Base-by-base conservation (phyloP, 495 filamentous ascomycete genomes). In the Penicillium silybi region DNA sequence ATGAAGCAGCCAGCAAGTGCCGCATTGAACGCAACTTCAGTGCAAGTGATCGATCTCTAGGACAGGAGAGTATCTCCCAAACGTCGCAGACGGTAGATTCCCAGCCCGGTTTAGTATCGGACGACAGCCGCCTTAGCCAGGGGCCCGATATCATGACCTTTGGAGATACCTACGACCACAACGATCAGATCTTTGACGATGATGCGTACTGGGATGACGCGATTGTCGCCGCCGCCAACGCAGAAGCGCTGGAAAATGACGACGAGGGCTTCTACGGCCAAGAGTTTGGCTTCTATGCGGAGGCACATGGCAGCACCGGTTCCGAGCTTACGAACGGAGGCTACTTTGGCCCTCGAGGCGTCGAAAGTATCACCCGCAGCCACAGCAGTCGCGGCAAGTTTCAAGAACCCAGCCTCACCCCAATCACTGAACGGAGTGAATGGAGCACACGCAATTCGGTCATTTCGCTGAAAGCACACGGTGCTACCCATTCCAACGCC, bases 251-350 rank as follows among this genome's bases (percentile, higher is more conserved):
- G 4, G 93, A 93, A 41, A 89, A 88, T 54, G 93, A 98, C 58
- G 84, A 85, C 15, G 92, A 96, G 43, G 92, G 88, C 6, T 92
- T 90, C 71, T 98, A 98, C 63, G 95, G 93, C 3, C 86, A 91
- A 56, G 93, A 98, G 65, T 98, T 98, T 57, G 92, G 91, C n/a
- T 98, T 98, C 69, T 97, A 93, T 63, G 89, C 92, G 10, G 69
- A 73, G 17, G 80, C 82, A n/a, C 76, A 83, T 4, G 60, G 76
- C 11, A 65, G 66, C 16, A 65, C 64, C 32, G 63, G 61, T 16
- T 65, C 69, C 8, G 68, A 87, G 39, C 86, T 86, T 54, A 81
- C 80, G 17, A 84, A 88, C 46, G 95, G 93, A 6, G 93, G 95
- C n/a, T 97, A 87, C 70, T 97, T 98, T 58, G 92, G 90, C 6